Percentiles rank a stretch among this genome's conserved stretches.
phyloP scores from a whole-genome alignment of 1,284 basidiomycete genomes.

The Cutaneotrichosporon cavernicola region DNA sequence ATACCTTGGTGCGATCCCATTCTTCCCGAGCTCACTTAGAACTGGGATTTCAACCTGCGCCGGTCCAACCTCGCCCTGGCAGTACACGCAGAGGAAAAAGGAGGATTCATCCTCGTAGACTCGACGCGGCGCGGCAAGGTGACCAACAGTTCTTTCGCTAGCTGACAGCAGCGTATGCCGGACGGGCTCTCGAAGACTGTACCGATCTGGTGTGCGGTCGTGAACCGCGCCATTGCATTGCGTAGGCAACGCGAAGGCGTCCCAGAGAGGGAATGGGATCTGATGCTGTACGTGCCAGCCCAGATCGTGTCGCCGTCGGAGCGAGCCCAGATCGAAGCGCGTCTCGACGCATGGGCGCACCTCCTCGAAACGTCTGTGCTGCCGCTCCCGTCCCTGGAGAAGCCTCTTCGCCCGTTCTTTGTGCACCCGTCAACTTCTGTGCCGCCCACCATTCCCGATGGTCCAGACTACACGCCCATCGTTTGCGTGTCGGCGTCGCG shows the following conservation, averaged over 20 bases:
- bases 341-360: conserved; percentile 63
- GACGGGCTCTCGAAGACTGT: conserved; percentile 93
- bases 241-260: conserved; percentile 14
- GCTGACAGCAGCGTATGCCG: conserved; percentile 65
- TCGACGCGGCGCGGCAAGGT: conserved; percentile 87
- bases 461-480: conserved; percentile 44
- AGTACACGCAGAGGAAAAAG: conserved; percentile 58
- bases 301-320: conserved; percentile 50
- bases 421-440: conserved; percentile 44
- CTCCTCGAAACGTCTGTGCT: conserved; percentile 54
- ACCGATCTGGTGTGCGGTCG: conserved; percentile 91
- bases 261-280: conserved; percentile 36
- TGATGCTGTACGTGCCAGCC: conserved; percentile 43
- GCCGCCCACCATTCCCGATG: conserved; percentile 33
- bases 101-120: conserved; percentile 82
- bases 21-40: conserved; percentile 24
- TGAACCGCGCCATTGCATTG: conserved; percentile 68
- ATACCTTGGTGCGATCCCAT: conserved; percentile 60
- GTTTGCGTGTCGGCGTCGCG: conserved; percentile 51
- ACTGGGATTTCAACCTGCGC: conserved; percentile 83
- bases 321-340: conserved; percentile 57
- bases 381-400: conserved; percentile 40
- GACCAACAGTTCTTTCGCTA: not conserved
- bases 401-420: conserved; percentile 53
- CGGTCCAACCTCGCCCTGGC: conserved; percentile 83